Evolutionary conservation across 2,329 filamentous ascomycete species (phyloP).

Genomic region (Intubia oerlemansii): DNA sequence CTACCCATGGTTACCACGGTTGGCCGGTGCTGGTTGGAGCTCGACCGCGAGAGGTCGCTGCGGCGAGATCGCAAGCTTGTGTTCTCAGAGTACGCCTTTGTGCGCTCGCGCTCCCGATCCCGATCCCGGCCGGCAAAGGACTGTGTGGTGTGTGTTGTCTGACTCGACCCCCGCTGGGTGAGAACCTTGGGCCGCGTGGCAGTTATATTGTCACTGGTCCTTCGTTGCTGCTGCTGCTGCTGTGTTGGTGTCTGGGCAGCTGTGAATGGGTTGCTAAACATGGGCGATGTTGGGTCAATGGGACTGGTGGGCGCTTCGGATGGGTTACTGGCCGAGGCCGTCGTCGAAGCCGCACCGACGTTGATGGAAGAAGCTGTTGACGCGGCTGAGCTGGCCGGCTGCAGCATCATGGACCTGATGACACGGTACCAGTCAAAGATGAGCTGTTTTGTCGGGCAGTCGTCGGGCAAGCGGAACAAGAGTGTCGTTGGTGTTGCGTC

Average conservation of each 20-base stretch:
- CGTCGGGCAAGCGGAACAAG: conserved; percentile 35
- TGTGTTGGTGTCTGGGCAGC: neutral
- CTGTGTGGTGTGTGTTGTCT: too few species aligned
- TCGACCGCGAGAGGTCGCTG: conserved; percentile 32
- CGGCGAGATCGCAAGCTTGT: conserved; percentile 39
- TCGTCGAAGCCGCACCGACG: too few species aligned
- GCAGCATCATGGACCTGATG: conserved; percentile 22
- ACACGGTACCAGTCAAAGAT: conserved; percentile 38
- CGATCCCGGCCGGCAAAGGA: too few species aligned
- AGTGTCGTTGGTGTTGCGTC: conserved; percentile 26
- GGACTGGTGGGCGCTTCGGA: conserved; percentile 25
- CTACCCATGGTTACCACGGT: too few species aligned
- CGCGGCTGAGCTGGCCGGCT: conserved; percentile 1
- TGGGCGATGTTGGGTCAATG: conserved; percentile 30
- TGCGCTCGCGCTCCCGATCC: conserved; percentile 25
- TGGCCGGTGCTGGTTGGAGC: conserved; percentile 7
- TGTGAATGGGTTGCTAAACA: conserved; percentile 29
- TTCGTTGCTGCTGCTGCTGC: conserved; percentile 12
- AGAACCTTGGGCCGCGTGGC: too few species aligned
- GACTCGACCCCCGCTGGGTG: too few species aligned
- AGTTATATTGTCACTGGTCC: conserved; percentile 21
- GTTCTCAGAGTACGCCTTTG: conserved; percentile 32
- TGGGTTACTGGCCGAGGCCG: too few species aligned
- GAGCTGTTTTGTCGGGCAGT: conserved; percentile 17
- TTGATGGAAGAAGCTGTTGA: too few species aligned